Evolutionary conservation across 1,284 basidiomycete genomes (phyloP), one percentile per base, ranked within the genome.

Genomic region (Cutaneotrichosporon curvatum): DNA sequence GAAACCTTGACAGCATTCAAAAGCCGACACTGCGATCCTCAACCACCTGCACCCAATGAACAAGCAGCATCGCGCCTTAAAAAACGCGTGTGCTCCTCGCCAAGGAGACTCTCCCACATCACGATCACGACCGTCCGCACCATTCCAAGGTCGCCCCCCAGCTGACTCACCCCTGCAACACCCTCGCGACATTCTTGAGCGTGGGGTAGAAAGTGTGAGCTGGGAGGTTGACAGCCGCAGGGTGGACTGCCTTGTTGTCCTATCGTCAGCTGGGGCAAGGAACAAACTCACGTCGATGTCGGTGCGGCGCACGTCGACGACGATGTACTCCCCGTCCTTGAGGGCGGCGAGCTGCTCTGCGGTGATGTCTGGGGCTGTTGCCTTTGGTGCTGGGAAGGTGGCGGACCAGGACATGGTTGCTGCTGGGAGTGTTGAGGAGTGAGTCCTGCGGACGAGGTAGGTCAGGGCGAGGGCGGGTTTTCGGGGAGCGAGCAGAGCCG

Each of bases 131-230:
- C n/a, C n/a, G n/a, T n/a, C n/a, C n/a, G n/a, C n/a, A n/a, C n/a
- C 25, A 28, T 7, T 28, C 25, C 7, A 7, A 34, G 15, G 32
- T n/a, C 32, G 11, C 32, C 16, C 32, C 32, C 32, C 8, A n/a
- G n/a, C 10, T n/a, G n/a, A 48, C 57, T 36, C 19, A 59, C 58
- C 42, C 35, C 21, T 50, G 45, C 4, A 62, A 47, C 14, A 61
- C 33, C 20, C 44, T 53, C 2, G 47, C 47, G 2, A 48, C 16
- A 11, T 36, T 39, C 2, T 55, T 58, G 12, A 65, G 48, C 10
- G 59, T 61, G 19, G 59, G 59, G 28, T 56, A 55, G 42, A 65
- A 61, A 4, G 61, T 60, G 35, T 63, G 65, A 15, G 64, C 62
- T 5, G 65, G 59, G 21, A 65, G 55, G 43, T 65, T 65, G 51